Conservation (phyloP, 768 basidiomycete species). For the Suillus plorans region DNA sequence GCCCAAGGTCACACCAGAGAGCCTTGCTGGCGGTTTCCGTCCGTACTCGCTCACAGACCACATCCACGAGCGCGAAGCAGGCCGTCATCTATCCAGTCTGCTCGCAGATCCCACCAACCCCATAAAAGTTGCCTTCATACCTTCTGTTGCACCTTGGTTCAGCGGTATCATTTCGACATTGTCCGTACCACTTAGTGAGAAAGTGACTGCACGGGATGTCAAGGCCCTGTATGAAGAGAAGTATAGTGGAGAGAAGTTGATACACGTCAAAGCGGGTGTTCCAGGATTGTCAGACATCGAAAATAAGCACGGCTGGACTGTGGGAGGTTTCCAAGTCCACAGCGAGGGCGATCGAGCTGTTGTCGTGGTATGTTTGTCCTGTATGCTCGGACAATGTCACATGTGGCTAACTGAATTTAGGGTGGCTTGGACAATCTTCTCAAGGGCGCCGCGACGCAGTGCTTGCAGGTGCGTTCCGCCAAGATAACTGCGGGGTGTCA, state of each 20-base stretch:
- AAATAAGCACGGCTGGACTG: constrained; percentile 83
- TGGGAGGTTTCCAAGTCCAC: constrained; percentile 94
- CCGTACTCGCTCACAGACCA: constrained; percentile 95
- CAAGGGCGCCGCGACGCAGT: constrained; percentile 99
- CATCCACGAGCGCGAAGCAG: constrained; percentile 97
- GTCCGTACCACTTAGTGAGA: constrained; percentile 73
- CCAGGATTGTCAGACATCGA: constrained; percentile 75
- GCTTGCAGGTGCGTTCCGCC: constrained; percentile 72
- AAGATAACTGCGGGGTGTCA: neutral
- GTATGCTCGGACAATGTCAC: constrained; percentile 5
- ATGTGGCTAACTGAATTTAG: constrained; percentile 35
- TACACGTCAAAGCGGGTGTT: constrained; percentile 65
- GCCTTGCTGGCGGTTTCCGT: constrained; percentile 70
- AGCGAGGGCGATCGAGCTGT: constrained; percentile 88
- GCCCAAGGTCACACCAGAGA: constrained; percentile 81
- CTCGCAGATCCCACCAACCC: constrained; percentile 33
- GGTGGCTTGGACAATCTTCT: constrained; percentile 95
- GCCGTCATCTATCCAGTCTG: constrained; percentile 73
- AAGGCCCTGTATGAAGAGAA: constrained; percentile 69
- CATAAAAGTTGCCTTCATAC: constrained; percentile 80
- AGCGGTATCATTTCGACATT: constrained; percentile 91
- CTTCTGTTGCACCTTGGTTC: constrained; percentile 91
- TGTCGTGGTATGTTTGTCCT: constrained; percentile 66
- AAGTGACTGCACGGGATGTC: constrained; percentile 72
- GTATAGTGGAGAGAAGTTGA: constrained; percentile 74